Base-by-base conservation (phyloP, 2,329 filamentous ascomycete genomes). In the Fusarium vanettenii region DNA sequence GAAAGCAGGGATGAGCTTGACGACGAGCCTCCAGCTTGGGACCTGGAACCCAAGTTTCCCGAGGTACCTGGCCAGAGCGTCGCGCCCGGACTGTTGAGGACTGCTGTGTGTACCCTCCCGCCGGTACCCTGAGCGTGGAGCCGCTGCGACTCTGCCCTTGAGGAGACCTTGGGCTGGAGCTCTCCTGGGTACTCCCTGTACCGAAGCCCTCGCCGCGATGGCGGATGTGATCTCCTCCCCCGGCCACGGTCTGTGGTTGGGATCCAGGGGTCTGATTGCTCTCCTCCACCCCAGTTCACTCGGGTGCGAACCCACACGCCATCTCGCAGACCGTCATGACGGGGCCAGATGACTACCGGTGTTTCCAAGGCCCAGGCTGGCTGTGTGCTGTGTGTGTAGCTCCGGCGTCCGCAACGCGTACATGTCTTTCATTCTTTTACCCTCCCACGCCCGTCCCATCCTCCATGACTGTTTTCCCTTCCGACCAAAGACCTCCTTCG, bases 371-470 rank as follows among this genome's bases (percentile, higher is more conserved):
- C 76, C 66, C 67, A 57, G 60, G 48, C 45, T 73, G 48, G 25
- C 27, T 55, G 48, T 31, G 48, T 55, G 48, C 48, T 55, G 48
- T 55, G 48, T 52, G 63, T 69, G 72, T 73, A 74, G 35, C 62
- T 45, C 55, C 56, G 31, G 35, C 37, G 66, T 76, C 68, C 63
- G 64, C 69, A 75, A 72, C 67, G 55, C 65, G 69, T 74, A 74
- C 74, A 75, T 69, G 74, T 78, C 77, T 78, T 79, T 80, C 81
- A 80, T 83, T 83, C 80, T 80, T 82, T 76, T 83, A 81, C 81
- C 77, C 80, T 80, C 78, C 72, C 76, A 79, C 80, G 72, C 81
- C 81, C 80, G 80, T 80, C 77, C 75, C 65, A 76, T 66, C 72
- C 70, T 71, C 66, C 74, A 75, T 74, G 70, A 71, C 31, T 76